Evolutionary conservation across 2,329 filamentous ascomycete species (phyloP).

Genomic region (Cladosporium velox): DNA sequence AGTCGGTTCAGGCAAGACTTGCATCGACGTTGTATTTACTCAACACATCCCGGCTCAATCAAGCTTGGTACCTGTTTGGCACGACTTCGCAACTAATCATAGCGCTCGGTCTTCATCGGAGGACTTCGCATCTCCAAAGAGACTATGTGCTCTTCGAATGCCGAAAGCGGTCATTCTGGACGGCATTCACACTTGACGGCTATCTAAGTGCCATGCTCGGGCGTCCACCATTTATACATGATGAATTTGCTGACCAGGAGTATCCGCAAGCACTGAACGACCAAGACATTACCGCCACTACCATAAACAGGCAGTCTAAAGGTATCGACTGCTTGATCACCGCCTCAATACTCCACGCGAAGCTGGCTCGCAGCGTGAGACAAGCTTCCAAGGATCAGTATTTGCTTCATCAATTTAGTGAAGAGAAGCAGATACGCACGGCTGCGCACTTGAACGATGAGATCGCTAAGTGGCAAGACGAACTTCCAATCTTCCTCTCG

Average conservation of each 20-base stretch:
- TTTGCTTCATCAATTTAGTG: slow-evolving; percentile 24
- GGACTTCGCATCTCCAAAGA: slow-evolving; percentile 27
- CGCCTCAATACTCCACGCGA: slow-evolving; percentile 35
- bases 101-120: slow-evolving; percentile 40
- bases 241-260: slow-evolving; percentile 37
- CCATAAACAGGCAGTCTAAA: slow-evolving; percentile 25
- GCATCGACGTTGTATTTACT: slow-evolving; percentile 44
- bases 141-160: slow-evolving; percentile 36
- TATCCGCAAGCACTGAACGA: slow-evolving; percentile 35
- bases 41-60: slow-evolving; percentile 41
- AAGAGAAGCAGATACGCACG: slow-evolving; percentile 29
- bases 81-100: slow-evolving; percentile 41
- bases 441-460: slow-evolving; percentile 47
- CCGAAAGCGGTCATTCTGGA: slow-evolving; percentile 42
- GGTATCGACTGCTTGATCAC: slow-evolving; percentile 39
- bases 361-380: slow-evolving; percentile 34
- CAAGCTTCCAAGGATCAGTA: slow-evolving; percentile 36
- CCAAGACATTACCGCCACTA: slow-evolving; percentile 29
- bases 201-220: slow-evolving; percentile 45
- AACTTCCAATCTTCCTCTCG: slow-evolving; percentile 48
- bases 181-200: slow-evolving; percentile 43
- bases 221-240: slow-evolving; percentile 40
- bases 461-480: slow-evolving; percentile 49
- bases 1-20: slow-evolving; percentile 46
- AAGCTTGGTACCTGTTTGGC: slow-evolving; percentile 43